phyloP scores from a whole-genome alignment of 176 grass and related monocot species.

The Carex myosuroides region DNA sequence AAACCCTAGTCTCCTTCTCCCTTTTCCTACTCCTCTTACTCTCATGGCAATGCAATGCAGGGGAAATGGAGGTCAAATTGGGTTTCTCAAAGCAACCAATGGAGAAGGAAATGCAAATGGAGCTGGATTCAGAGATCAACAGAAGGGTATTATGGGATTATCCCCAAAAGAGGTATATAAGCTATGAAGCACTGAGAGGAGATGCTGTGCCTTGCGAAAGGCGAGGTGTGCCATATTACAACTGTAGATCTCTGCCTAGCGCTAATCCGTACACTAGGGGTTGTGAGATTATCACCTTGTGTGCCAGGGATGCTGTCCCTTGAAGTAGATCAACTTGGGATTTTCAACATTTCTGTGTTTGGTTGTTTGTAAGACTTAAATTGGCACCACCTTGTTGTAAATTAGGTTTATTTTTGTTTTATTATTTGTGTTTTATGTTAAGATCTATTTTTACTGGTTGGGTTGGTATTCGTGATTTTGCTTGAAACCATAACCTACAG shows the following conservation, averaged over 20 bases:
- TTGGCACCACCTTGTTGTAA: constrained; percentile 1
- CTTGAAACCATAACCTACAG: neutral
- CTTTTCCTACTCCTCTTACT: constrained; percentile 14
- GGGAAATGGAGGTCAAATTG: constrained; percentile 17
- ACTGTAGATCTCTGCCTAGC: constrained; percentile 69
- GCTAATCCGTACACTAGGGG: constrained; percentile 77
- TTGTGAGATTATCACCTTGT: constrained; percentile 77
- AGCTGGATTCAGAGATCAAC: constrained; percentile 50
- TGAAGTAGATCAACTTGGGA: constrained; percentile 7
- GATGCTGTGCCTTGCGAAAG: constrained; percentile 74
- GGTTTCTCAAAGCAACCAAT: constrained; percentile 16
- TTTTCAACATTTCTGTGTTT: neutral
- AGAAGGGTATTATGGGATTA: constrained; percentile 39
- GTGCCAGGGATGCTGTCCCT: constrained; percentile 49
- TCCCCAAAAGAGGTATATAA: constrained; percentile 59
- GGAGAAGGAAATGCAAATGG: constrained; percentile 31
- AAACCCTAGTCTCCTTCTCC: constrained; percentile 17
- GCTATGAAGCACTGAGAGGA: constrained; percentile 75
- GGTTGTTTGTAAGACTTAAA: neutral
- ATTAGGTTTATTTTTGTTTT: constrained; percentile 9
- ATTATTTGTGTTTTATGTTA: neutral
- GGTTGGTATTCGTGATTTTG: constrained; percentile 19
- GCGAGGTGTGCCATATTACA: constrained; percentile 88
- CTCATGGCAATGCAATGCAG: constrained; percentile 22
- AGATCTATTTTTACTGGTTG: constrained; percentile 5